Evolutionary conservation across 2,329 filamentous ascomycete genomes (phyloP).

Genomic region (Arthrobotrys pseudoclavata): DNA sequence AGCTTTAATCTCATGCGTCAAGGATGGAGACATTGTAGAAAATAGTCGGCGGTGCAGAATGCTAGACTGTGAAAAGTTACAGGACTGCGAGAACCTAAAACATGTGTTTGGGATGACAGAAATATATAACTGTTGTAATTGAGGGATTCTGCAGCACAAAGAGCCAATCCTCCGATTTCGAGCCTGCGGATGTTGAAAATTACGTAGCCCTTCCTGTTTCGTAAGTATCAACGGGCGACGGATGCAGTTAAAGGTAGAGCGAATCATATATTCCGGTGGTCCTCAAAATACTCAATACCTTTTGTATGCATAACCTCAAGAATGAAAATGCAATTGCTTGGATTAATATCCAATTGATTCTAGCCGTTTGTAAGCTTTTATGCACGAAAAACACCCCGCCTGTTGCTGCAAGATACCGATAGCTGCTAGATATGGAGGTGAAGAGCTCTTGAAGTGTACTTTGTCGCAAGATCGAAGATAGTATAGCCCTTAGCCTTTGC

Average conservation of each 20-base stretch:
- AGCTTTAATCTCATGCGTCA: constrained; percentile 73
- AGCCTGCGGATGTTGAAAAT: constrained; percentile 25
- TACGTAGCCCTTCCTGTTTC: constrained; percentile 26
- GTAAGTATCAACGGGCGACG: constrained; percentile 44
- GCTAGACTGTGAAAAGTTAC: constrained; percentile 38
- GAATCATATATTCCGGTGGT: constrained; percentile 38
- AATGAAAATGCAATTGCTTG: not conserved
- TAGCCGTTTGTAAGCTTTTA: constrained; percentile 51
- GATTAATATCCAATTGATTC: constrained; percentile 11
- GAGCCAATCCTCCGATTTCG: constrained; percentile 5
- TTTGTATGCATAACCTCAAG: not conserved
- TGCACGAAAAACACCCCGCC: constrained; percentile 19
- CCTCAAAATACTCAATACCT: constrained; percentile 1
- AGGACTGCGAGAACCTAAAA: constrained; percentile 46
- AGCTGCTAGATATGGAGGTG: constrained; percentile 25
- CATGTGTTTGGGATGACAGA: constrained; percentile 59
- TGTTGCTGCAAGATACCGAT: not conserved
- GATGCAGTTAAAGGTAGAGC: constrained; percentile 32
- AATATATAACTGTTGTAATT: constrained; percentile 58
- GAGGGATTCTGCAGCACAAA: constrained; percentile 37
- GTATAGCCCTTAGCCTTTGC: constrained; percentile 15
- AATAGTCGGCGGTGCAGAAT: constrained; percentile 34
- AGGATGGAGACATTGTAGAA: constrained; percentile 61
- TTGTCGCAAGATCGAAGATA: constrained; percentile 10
- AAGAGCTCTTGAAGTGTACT: constrained; percentile 16